Base-by-base conservation (phyloP, 495 filamentous ascomycete species). In the Xylaria nigripes region DNA sequence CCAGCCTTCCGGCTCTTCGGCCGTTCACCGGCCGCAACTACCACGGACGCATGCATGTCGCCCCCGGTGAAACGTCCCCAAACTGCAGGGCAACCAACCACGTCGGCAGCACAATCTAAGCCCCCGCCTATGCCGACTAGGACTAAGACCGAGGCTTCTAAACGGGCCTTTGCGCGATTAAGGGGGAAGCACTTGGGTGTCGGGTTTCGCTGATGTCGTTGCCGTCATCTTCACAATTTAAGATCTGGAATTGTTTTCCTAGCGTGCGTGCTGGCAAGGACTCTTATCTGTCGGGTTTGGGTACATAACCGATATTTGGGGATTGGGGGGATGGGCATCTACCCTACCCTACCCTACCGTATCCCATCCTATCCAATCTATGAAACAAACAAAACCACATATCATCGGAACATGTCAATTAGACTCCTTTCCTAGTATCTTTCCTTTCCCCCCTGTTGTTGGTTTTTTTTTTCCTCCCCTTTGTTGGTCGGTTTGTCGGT, bases 1-100 rank as follows among this genome's bases (percentile, higher is more conserved):
- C 58, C 63, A 2, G 56, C 60, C 23, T 46, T 60, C 24, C 58
- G 63, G 24, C 59, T 61, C 21, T 66, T 63, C 27, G 63, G 61
- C 34, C 54, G 60, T 7, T 61, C 58, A 1, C 61, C 60, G 58
- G 61, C 63, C 42, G 58, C 63, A 22, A 38, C 38, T n/a, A 15
- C 18, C 5, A 27, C n/a, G 6, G 23, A 32, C 29, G 42, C 36
- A 27, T 27, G 19, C 13, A 30, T 34, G 30, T 6, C 51, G 24
- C 3, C 27, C 15, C 36, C 38, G 6, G 51, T 58, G 5, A 60
- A 51, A 30, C 60, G 63, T 10, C 50, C 57, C 34, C 60, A 65
- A 24, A 65, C 60, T 19, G 36, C 55, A 7, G 44, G 44, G 5
- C 30, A 10, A 15, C 13, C 13, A 2, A 36, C 4, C 15, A 15